Evolutionary conservation across 768 basidiomycete genomes (phyloP).

Genomic region (Rhizopogon vesiculosus): DNA sequence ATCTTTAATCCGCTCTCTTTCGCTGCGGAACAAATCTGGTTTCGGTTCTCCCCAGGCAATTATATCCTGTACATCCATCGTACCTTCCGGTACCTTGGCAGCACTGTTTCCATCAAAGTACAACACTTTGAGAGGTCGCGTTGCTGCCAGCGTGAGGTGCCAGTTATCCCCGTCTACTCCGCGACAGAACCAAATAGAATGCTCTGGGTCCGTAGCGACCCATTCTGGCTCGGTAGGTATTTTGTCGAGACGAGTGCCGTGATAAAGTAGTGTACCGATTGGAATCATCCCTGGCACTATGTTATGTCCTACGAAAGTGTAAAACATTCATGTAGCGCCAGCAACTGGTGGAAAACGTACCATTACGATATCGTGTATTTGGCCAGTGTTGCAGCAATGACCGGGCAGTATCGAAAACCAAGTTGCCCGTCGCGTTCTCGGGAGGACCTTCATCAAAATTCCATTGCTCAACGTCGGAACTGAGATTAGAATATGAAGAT

Average conservation of each 20-base stretch:
- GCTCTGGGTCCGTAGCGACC: constrained; percentile 31
- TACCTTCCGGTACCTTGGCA: constrained; percentile 24
- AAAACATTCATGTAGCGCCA: not conserved
- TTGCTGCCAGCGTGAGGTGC: constrained; percentile 25
- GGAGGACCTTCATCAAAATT: constrained; percentile 13
- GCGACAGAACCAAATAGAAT: constrained; percentile 33
- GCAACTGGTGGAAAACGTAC: constrained; percentile 6
- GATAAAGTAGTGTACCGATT: constrained; percentile 33
- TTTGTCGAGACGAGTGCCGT: constrained; percentile 13
- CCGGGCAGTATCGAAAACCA: constrained; percentile 30
- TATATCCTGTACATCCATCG: constrained; percentile 32
- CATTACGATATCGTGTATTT: constrained; percentile 33
- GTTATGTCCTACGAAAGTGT: constrained; percentile 17
- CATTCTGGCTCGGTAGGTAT: constrained; percentile 28
- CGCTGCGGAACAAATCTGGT: constrained; percentile 14
- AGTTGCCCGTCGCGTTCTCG: constrained; percentile 25
- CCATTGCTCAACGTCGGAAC: constrained; percentile 9
- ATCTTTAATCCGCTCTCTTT: constrained; percentile 20
- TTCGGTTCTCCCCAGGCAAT: constrained; percentile 23
- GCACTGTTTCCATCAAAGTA: constrained; percentile 30
- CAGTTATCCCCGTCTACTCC: constrained; percentile 4
- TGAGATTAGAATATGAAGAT: not conserved
- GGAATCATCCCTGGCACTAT: constrained; percentile 30
- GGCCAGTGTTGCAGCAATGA: constrained; percentile 35
- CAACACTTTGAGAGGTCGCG: constrained; percentile 24